These are phyloP conservation scores for Corrigiola litoralis DNA, from an alignment of 179 eudicot species.

Conservation along the genomic window DNA sequence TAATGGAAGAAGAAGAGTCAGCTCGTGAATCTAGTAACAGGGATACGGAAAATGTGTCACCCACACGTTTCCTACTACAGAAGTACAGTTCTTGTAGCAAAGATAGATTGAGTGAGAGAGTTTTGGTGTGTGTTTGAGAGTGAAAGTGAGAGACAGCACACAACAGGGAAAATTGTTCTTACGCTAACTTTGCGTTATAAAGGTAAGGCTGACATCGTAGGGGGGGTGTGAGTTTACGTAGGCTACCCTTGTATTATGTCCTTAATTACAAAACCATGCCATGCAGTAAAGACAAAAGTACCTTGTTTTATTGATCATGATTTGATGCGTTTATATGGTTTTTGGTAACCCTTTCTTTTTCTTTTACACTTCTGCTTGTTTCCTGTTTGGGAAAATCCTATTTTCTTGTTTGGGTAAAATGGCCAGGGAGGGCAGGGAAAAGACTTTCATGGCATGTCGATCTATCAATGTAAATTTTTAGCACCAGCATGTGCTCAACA, in stretches of 20 bases:
- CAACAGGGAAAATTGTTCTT: slow-evolving; percentile 17
- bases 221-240: too few relatives aligned
- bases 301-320: too few relatives aligned
- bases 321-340: too few relatives aligned
- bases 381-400: slow-evolving; percentile 17
- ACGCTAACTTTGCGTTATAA: slow-evolving; percentile 28
- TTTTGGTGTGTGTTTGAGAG: background rate
- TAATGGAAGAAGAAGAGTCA: background rate
- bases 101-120: background rate
- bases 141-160: slow-evolving; percentile 21
- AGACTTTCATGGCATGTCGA: too few relatives aligned
- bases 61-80: slow-evolving; percentile 24
- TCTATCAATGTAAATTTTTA: background rate
- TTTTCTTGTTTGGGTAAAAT: slow-evolving; percentile 8
- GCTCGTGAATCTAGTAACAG: background rate
- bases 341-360: background rate
- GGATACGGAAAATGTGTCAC: slow-evolving; percentile 10
- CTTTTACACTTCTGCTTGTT: background rate
- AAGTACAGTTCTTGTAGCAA: background rate
- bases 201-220: slow-evolving; percentile 10
- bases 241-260: too few relatives aligned
- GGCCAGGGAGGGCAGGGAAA: background rate
- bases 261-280: too few relatives aligned
- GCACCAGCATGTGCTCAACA: background rate
- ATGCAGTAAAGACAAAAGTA: too few relatives aligned